These are phyloP conservation scores for Nissolia schottii DNA, from an alignment of 306 rosid genomes.

Conservation along the genomic window DNA sequence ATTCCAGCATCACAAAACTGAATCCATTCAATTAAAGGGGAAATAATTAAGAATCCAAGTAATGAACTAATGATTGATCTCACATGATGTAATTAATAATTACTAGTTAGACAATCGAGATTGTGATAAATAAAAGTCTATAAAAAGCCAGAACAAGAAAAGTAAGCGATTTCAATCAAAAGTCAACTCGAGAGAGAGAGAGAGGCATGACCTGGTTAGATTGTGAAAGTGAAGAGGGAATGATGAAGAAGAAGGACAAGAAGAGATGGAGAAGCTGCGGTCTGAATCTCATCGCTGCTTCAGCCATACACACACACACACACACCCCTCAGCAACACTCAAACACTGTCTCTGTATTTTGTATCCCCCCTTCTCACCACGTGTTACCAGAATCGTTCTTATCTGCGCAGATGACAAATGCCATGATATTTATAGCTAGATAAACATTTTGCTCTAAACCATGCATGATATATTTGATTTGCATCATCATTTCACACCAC, in stretches of 20 bases:
- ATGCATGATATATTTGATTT: too few relatives aligned
- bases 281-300: background rate
- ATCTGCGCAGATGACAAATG: too few relatives aligned
- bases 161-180: background rate
- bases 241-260: constrained; percentile 14
- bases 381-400: too few relatives aligned
- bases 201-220: constrained; percentile 51
- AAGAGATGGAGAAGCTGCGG: background rate
- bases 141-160: background rate
- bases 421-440: too few relatives aligned
- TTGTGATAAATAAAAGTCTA: too few relatives aligned
- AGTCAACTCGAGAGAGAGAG: background rate
- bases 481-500: too few relatives aligned
- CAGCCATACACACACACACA: background rate
- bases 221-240: constrained; percentile 31
- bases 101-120: background rate
- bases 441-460: too few relatives aligned
- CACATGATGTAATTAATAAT: background rate
- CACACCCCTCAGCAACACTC: background rate
- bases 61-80: too few relatives aligned
- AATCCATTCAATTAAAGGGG: background rate
- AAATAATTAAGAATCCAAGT: background rate
- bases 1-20: constrained; percentile 79
- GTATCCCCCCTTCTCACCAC: too few relatives aligned
- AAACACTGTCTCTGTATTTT: too few relatives aligned